phyloP scores from a whole-genome alignment of 1,139 yeast genomes.

The Candida sp. region DNA sequence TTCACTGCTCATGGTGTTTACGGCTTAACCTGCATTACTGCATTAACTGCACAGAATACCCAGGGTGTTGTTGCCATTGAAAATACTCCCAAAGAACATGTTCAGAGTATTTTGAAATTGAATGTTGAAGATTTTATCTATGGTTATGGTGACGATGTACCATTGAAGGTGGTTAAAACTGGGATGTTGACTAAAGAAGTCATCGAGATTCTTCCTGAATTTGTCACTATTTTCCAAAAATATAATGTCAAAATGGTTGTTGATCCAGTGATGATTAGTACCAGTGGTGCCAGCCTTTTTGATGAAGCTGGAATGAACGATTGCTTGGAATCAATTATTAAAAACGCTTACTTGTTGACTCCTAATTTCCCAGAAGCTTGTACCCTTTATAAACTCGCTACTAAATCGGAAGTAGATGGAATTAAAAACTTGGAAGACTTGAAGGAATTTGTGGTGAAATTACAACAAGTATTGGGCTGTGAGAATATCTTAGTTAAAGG shows the following conservation, averaged over 20 bases:
- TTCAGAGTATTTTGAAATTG: conserved; percentile 48
- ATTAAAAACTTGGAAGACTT: conserved; percentile 12
- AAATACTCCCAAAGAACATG: conserved; percentile 39
- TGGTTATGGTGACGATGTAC: conserved; percentile 20
- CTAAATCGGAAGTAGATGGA: conserved; percentile 13
- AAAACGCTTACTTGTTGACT: conserved; percentile 60
- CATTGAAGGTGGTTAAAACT: conserved; percentile 68
- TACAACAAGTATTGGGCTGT: conserved; percentile 43
- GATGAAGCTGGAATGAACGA: conserved; percentile 43
- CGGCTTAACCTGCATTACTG: conserved; percentile 78
- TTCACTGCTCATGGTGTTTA: conserved; percentile 76
- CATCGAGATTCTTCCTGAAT: conserved; percentile 41
- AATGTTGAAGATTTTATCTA: conserved; percentile 60
- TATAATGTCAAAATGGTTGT: conserved; percentile 47
- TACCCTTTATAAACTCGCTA: conserved; percentile 23
- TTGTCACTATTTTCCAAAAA: conserved; percentile 23
- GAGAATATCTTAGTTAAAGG: conserved; percentile 71
- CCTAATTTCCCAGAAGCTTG: conserved; percentile 75
- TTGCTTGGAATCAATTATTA: conserved; percentile 47
- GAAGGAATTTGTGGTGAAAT: conserved; percentile 33
- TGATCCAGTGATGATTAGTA: conserved; percentile 84
- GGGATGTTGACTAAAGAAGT: conserved; percentile 74
- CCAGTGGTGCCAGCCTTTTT: conserved; percentile 64
- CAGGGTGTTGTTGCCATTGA: conserved; percentile 52
- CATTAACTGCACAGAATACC: conserved; percentile 83